Conservation (phyloP, 306 rosid genomes). For the Casuarina cunninghamiana region DNA sequence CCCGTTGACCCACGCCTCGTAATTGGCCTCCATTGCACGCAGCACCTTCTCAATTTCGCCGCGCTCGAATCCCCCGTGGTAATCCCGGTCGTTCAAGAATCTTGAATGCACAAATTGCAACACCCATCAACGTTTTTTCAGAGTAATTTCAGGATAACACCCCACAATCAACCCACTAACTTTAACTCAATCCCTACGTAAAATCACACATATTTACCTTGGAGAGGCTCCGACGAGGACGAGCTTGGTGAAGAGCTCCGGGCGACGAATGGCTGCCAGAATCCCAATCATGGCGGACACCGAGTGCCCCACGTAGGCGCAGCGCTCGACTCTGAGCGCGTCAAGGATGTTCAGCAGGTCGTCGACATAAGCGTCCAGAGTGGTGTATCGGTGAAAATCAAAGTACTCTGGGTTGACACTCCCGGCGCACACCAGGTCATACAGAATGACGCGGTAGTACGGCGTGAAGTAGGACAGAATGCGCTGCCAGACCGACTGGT, state of each 20-base stretch:
- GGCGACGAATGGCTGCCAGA: slow-evolving; percentile 84
- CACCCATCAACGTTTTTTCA: background rate
- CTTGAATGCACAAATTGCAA: slow-evolving; percentile 29
- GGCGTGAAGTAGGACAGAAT: slow-evolving; percentile 71
- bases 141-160: too few relatives aligned
- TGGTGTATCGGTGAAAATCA: slow-evolving; percentile 78
- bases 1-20: slow-evolving; percentile 82
- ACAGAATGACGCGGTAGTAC: slow-evolving; percentile 67
- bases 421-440: slow-evolving; percentile 99
- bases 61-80: slow-evolving; percentile 83
- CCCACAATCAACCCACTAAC: too few relatives aligned
- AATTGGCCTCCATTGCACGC: slow-evolving; percentile 78
- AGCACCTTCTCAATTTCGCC: slow-evolving; percentile 64
- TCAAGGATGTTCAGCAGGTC: slow-evolving; percentile 78
- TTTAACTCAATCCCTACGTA: too few relatives aligned
- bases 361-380: slow-evolving; percentile 85
- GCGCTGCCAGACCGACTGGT: slow-evolving; percentile 93
- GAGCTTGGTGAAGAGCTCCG: slow-evolving; percentile 85
- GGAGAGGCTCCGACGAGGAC: slow-evolving; percentile 93
- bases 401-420: slow-evolving; percentile 95
- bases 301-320: slow-evolving; percentile 93
- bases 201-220: slow-evolving; percentile 34
- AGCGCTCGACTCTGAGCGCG: slow-evolving; percentile 56
- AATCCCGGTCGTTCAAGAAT: slow-evolving; percentile 77
- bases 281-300: slow-evolving; percentile 97